Conservation (phyloP, 1,284 basidiomycete genomes). For the Cryptococcus neoformans region DNA sequence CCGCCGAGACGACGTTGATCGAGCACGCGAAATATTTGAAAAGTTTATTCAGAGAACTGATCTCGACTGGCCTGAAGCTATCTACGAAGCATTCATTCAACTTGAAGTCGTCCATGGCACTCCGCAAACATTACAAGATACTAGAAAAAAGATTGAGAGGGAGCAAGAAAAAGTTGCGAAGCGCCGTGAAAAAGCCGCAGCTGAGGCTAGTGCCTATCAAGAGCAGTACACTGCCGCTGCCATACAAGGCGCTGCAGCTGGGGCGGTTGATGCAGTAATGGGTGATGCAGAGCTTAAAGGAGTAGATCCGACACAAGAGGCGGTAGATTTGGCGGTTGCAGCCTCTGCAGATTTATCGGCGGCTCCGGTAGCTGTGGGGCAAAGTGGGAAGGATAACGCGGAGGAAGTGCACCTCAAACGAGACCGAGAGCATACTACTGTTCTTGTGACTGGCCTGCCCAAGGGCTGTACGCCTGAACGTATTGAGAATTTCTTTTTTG, state of each 20-base stretch:
- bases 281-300: neutral
- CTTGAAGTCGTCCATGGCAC: constrained; percentile 84
- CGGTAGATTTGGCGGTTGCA: neutral
- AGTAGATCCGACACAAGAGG: neutral
- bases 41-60: constrained; percentile 58
- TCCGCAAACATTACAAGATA: constrained; percentile 64
- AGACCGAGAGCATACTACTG: constrained; percentile 92
- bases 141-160: constrained; percentile 64
- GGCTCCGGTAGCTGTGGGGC: neutral
- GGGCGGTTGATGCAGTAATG: constrained; percentile 32
- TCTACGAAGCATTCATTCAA: constrained; percentile 80
- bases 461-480: constrained; percentile 61
- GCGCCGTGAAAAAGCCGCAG: constrained; percentile 62
- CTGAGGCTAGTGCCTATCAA: constrained; percentile 14
- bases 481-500: constrained; percentile 73
- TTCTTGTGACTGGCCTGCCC: constrained; percentile 76
- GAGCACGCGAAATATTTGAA: constrained; percentile 64
- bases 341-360: neutral
- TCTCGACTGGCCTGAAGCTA: constrained; percentile 86
- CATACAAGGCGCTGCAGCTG: constrained; percentile 62
- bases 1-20: constrained; percentile 58
- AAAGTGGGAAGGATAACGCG: constrained; percentile 3
- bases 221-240: neutral
- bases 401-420: constrained; percentile 14
- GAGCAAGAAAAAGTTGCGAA: constrained; percentile 62